Evolutionary conservation across 177 flowering plant species (phyloP).

Genomic region (Vitis hybrid): DNA sequence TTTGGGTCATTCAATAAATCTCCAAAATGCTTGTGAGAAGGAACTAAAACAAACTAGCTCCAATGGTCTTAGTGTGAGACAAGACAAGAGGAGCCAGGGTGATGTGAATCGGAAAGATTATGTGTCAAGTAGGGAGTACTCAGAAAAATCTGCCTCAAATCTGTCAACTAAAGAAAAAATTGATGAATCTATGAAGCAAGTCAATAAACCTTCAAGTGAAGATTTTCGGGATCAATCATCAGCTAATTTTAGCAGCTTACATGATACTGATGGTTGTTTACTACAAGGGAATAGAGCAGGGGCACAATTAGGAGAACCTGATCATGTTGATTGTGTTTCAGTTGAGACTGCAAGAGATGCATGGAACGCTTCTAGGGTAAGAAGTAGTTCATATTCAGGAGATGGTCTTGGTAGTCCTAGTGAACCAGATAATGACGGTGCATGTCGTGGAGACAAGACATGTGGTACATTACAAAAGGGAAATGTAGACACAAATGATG

Average conservation of each 20-base stretch:
- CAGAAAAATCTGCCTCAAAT: constrained; percentile 5
- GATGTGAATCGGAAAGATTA: constrained; percentile 12
- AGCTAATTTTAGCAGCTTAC: constrained; percentile 6
- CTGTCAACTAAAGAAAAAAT: constrained; percentile 14
- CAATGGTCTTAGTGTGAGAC: constrained; percentile 23
- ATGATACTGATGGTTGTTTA: constrained; percentile 16
- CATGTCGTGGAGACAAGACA: constrained; percentile 22
- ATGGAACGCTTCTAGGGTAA: constrained; percentile 18
- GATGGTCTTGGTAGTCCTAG: constrained; percentile 25
- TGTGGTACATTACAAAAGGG: constrained; percentile 15
- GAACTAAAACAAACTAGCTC: constrained; percentile 18
- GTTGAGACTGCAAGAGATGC: constrained; percentile 1
- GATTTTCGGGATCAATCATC: constrained; percentile 10
- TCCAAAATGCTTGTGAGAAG: constrained; percentile 26
- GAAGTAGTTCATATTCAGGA: constrained; percentile 18
- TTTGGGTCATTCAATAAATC: constrained; percentile 19
- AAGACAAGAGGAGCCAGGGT: constrained; percentile 14
- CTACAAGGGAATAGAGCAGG: constrained; percentile 16
- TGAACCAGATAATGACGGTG: constrained; percentile 22
- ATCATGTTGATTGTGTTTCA: constrained; percentile 1
- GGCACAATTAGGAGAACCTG: constrained; percentile 1
- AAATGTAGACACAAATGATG: constrained; percentile 43
- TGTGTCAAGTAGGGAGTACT: background rate
- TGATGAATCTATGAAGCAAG: constrained; percentile 14
- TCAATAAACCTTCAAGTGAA: constrained; percentile 15